Percentiles rank a stretch among this genome's conserved stretches.
These are phyloP conservation scores for Cornus suecica DNA, from an alignment of 148 eudicot species.

Conservation along the genomic window DNA sequence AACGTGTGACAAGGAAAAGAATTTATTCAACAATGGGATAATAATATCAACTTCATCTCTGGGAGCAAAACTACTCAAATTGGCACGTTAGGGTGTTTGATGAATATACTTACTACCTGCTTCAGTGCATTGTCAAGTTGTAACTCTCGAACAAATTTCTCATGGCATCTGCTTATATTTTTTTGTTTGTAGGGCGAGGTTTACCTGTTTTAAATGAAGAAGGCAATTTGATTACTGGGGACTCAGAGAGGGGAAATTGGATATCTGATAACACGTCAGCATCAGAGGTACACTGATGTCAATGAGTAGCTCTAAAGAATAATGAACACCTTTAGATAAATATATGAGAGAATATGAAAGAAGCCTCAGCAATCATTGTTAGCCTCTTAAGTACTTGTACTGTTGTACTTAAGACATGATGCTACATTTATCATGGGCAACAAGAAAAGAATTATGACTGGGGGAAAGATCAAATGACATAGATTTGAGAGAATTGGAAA, in stretches of 20 bases:
- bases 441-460: neutral
- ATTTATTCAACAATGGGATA: neutral
- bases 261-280: slow-evolving; percentile 45
- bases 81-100: neutral
- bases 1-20: neutral
- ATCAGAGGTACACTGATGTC: slow-evolving; percentile 54
- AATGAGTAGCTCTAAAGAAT: too few relatives aligned
- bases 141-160: neutral
- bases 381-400: too few relatives aligned
- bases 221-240: slow-evolving; percentile 59
- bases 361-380: too few relatives aligned
- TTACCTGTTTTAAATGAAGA: slow-evolving; percentile 82
- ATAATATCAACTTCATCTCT: neutral
- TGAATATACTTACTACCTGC: neutral
- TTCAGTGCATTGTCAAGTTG: neutral
- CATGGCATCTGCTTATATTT: neutral
- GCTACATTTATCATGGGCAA: neutral
- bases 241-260: slow-evolving; percentile 47
- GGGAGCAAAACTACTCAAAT: neutral
- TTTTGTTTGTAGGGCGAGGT: slow-evolving; percentile 58
- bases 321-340: too few relatives aligned
- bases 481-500: too few relatives aligned
- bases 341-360: too few relatives aligned
- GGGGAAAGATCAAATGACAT: too few relatives aligned
- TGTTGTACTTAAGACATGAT: too few relatives aligned